Evolutionary conservation across 2,329 filamentous ascomycete genomes (phyloP), one percentile per base, ranked within the genome.

Genomic region (Delphinella strobiligena): DNA sequence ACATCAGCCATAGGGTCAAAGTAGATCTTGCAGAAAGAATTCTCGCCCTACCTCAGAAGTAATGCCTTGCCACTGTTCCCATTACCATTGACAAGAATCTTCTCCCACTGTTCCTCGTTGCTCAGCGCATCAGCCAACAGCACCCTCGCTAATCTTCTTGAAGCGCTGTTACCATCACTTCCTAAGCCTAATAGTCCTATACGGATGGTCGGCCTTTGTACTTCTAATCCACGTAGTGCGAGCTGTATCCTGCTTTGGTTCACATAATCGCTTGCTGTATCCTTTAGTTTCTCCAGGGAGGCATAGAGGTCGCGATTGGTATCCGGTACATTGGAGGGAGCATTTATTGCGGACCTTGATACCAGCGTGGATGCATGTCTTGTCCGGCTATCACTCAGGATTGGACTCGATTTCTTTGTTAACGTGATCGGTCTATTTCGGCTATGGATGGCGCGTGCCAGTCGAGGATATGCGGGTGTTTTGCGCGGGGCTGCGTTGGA

Each of bases 201-300:
- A 36, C 75, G 61, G 33, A 74, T 64, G 8, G 74, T 62, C 2
- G 72, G 67, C 45, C 63, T 59, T 34, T 69, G 61, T 17, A 63
- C 67, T 51, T 75, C 73, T 46, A 80, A 54, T 16, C 81, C 78
- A 46, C 75, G 71, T 16, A 85, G 61, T 10, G 82, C 82, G 49
- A 89, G 71, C 57, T 84, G 79, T 34, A 88, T 55, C 40, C 80
- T 69, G 19, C 80, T 75, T n/a, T 80, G 68, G 51, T 81, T 81
- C 38, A 82, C 68, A 49, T 78, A 71, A 42, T 68, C 71, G 17
- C 74, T 68, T 2, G 76, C 75, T 36, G 73, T 63, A 37, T 71
- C 72, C 50, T 81, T 70, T 2, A 89, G 66, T 16, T 73, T 68
- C 2, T 68, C 56, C 1, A 88, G 64, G 2, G 74, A 65, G 32